Conservation (phyloP, 2,329 filamentous ascomycete species). For the Hymenotorrendiella dingleyae region DNA sequence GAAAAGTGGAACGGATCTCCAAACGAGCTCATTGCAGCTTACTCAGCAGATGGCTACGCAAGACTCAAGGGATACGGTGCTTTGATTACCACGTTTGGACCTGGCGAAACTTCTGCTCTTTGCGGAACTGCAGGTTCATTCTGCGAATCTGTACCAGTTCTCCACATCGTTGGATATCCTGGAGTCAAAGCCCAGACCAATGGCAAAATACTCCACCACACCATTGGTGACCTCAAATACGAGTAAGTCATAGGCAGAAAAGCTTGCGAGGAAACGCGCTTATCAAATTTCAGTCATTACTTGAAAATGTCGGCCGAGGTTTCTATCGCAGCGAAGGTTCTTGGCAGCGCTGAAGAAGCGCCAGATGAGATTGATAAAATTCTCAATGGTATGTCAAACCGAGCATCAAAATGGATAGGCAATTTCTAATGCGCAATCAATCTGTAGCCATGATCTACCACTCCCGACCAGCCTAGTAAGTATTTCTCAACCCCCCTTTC, state of each 20-base stretch:
- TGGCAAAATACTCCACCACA: constrained; percentile 42
- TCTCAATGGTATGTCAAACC: constrained; percentile 7
- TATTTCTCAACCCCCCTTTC: neutral
- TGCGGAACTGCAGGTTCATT: constrained; percentile 53
- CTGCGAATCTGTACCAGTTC: constrained; percentile 46
- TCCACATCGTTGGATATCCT: constrained; percentile 47
- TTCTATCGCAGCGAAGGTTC: constrained; percentile 10
- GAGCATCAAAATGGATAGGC: too few relatives aligned
- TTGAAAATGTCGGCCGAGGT: constrained; percentile 13
- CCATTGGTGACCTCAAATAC: constrained; percentile 40
- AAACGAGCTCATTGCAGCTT: constrained; percentile 32
- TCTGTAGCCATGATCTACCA: constrained; percentile 9
- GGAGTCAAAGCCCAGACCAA: constrained; percentile 4
- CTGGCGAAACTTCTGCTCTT: constrained; percentile 47
- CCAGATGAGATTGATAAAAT: constrained; percentile 13
- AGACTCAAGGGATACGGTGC: constrained; percentile 42
- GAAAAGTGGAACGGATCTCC: constrained; percentile 29
- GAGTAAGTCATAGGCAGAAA: constrained; percentile 4
- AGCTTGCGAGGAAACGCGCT: neutral
- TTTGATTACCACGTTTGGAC: constrained; percentile 44
- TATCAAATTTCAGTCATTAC: constrained; percentile 5
- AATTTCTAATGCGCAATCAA: too few relatives aligned
- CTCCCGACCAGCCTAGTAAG: constrained; percentile 5
- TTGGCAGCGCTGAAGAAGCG: constrained; percentile 8
- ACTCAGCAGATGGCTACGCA: constrained; percentile 46